These are phyloP conservation scores for Exophiala sideris DNA, from an alignment of 2,329 filamentous ascomycete species.

Conservation along the genomic window DNA sequence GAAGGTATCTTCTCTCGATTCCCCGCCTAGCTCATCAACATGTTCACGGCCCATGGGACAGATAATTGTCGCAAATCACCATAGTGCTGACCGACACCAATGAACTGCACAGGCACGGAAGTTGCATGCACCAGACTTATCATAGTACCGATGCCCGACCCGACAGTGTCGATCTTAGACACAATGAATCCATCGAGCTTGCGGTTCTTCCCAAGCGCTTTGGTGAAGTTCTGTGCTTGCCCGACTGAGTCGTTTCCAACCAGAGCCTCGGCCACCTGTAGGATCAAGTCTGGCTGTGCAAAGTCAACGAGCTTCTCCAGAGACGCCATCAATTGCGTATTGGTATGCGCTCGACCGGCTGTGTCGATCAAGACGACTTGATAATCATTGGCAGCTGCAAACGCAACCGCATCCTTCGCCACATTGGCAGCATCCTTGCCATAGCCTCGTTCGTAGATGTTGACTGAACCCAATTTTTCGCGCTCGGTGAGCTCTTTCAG, in stretches of 20 bases:
- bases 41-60: slow-evolving; percentile 60
- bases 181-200: slow-evolving; percentile 96
- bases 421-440: slow-evolving; percentile 96
- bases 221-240: slow-evolving; percentile 94
- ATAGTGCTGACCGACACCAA: slow-evolving; percentile 70
- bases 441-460: slow-evolving; percentile 95
- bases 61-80: slow-evolving; percentile 62
- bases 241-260: slow-evolving; percentile 94
- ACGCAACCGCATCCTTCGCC: slow-evolving; percentile 85
- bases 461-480: slow-evolving; percentile 75
- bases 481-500: slow-evolving; percentile 81
- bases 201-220: slow-evolving; percentile 76
- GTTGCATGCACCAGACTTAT: slow-evolving; percentile 98
- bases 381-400: slow-evolving; percentile 70
- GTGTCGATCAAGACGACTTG: slow-evolving; percentile 98
- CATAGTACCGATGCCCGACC: slow-evolving; percentile 95
- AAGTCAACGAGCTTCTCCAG: slow-evolving; percentile 97
- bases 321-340: slow-evolving; percentile 91
- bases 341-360: slow-evolving; percentile 90
- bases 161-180: slow-evolving; percentile 96
- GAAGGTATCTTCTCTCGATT: not conserved
- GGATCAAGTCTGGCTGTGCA: slow-evolving; percentile 93
- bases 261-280: slow-evolving; percentile 92
- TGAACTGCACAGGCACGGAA: slow-evolving; percentile 89
- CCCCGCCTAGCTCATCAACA: slow-evolving; percentile 32